phyloP scores from a whole-genome alignment of 257 asterid species.

The Solanum ossicruentum region DNA sequence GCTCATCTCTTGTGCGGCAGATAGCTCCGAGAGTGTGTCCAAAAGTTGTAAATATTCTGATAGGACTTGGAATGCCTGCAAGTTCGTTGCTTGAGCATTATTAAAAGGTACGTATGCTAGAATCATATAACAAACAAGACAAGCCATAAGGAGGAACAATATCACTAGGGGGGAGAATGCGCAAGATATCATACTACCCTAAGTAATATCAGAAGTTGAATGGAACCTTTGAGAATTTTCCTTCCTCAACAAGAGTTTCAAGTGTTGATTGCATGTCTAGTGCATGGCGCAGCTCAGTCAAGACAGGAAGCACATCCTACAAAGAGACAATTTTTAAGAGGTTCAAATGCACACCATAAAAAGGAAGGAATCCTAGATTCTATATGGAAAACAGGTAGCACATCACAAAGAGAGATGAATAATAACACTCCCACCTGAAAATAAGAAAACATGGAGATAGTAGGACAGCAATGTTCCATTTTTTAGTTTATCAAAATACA shows the following conservation, averaged over 20 bases:
- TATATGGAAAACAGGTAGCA: background rate
- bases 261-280: constrained; percentile 70
- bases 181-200: constrained; percentile 4
- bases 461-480: background rate
- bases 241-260: constrained; percentile 79
- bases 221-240: constrained; percentile 76
- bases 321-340: background rate
- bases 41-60: constrained; percentile 91
- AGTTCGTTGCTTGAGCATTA: constrained; percentile 11
- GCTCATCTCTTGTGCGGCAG: constrained; percentile 88
- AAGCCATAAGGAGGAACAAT: constrained; percentile 2
- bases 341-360: background rate
- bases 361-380: background rate
- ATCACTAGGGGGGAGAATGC: background rate
- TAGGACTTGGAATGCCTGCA: constrained; percentile 90
- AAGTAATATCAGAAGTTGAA: constrained; percentile 16
- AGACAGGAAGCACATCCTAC: constrained; percentile 86
- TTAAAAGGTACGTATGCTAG: background rate
- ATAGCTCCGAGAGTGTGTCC: constrained; percentile 73
- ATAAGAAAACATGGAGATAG: background rate
- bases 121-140: background rate
- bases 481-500: background rate
- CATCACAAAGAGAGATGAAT: background rate
- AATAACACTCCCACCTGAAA: background rate
- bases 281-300: constrained; percentile 76